phyloP scores from a whole-genome alignment of 83 land plant species.

The Picea abies region DNA sequence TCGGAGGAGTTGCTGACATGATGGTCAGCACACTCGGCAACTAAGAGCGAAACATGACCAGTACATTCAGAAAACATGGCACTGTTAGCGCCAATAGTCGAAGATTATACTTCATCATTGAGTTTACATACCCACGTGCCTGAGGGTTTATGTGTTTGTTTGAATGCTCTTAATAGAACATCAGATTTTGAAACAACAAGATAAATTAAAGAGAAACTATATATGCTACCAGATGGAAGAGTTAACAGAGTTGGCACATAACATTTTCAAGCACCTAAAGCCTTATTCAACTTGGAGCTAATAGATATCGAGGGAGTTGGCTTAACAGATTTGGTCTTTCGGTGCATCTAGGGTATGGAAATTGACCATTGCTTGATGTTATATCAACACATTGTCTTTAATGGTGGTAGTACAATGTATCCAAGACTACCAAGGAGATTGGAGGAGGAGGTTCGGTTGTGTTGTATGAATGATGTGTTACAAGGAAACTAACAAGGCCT shows the following conservation, averaged over 20 bases:
- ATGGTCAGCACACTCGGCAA: too few relatives aligned
- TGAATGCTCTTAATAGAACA: slow-evolving; percentile 51
- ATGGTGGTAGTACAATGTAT: not conserved
- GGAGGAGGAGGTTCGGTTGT: slow-evolving; percentile 56
- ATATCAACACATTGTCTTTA: too few relatives aligned
- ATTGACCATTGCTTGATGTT: not conserved
- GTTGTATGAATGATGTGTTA: slow-evolving; percentile 45
- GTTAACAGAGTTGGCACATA: too few relatives aligned
- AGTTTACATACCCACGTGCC: too few relatives aligned
- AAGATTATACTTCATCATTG: too few relatives aligned
- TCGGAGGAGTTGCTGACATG: too few relatives aligned
- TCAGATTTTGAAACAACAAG: slow-evolving; percentile 66
- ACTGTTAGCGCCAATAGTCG: too few relatives aligned
- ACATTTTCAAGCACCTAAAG: too few relatives aligned
- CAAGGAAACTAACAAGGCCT: slow-evolving; percentile 61
- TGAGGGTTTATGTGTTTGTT: too few relatives aligned
- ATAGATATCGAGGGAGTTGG: not conserved
- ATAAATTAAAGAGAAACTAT: slow-evolving; percentile 59
- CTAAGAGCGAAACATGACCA: too few relatives aligned
- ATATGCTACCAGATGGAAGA: slow-evolving; percentile 19
- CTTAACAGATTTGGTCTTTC: not conserved
- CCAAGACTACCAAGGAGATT: slow-evolving; percentile 23
- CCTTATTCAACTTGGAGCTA: too few relatives aligned
- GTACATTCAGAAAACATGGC: too few relatives aligned
- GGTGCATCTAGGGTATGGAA: not conserved